These are phyloP conservation scores for Melaleuca quinquenervia DNA, from an alignment of 345 rosid genomes.

Conservation along the genomic window DNA sequence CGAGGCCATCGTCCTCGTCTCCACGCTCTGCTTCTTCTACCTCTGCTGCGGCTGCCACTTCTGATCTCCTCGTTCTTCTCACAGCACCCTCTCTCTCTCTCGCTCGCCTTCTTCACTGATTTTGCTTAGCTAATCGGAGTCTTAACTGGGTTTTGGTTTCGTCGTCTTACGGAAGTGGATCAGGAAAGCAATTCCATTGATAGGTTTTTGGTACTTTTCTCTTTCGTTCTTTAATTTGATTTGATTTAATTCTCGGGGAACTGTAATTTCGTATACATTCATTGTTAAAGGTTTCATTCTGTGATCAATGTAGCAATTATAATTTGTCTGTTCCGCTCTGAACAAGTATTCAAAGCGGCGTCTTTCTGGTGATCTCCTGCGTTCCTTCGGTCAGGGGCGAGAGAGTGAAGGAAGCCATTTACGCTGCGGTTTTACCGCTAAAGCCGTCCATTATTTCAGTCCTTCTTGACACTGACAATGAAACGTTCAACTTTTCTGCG, in stretches of 20 bases:
- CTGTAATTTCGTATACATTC: background rate
- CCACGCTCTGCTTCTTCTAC: slow-evolving; percentile 67
- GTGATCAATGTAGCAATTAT: background rate
- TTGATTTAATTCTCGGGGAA: background rate
- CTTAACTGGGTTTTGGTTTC: background rate
- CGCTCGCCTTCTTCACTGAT: background rate
- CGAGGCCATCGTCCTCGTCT: slow-evolving; percentile 52
- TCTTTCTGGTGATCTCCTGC: background rate
- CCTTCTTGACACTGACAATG: background rate
- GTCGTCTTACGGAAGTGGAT: background rate
- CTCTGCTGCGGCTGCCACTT: slow-evolving; percentile 68
- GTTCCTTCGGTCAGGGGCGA: background rate
- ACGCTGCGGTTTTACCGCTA: background rate
- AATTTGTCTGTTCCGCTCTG: background rate
- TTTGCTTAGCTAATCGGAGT: background rate
- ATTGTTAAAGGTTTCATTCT: background rate
- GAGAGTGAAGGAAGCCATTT: background rate
- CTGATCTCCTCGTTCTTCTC: slow-evolving; percentile 1
- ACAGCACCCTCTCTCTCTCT: background rate
- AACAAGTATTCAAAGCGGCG: no score
- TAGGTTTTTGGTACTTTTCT: background rate
- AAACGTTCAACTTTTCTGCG: background rate
- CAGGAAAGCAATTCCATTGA: background rate
- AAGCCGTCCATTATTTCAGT: background rate
- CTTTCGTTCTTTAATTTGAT: background rate